Conservation (phyloP, 2,329 filamentous ascomycete species). For the Clonostachys chloroleuca region DNA sequence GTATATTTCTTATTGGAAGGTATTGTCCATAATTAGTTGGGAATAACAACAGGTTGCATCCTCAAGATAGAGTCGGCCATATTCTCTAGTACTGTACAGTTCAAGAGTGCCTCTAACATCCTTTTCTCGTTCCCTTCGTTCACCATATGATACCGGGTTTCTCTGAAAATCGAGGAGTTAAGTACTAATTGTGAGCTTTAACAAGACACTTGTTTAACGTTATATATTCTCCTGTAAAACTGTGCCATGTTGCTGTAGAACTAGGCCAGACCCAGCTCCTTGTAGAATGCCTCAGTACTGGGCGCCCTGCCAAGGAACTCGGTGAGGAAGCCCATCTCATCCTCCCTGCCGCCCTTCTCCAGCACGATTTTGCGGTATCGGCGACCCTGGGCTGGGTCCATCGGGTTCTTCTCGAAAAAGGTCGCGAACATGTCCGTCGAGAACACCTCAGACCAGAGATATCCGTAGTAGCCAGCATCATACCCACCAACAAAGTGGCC, state of each 20-base stretch:
- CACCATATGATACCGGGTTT: too few relatives aligned
- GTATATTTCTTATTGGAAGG: too few relatives aligned
- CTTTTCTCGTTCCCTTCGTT: too few relatives aligned
- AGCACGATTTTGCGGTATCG: constrained; percentile 75
- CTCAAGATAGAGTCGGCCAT: too few relatives aligned
- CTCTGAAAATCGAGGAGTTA: too few relatives aligned
- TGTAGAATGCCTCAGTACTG: constrained; percentile 74
- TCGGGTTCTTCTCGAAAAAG: constrained; percentile 73
- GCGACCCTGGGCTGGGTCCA: constrained; percentile 70
- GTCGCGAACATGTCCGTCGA: constrained; percentile 83
- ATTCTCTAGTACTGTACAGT: too few relatives aligned
- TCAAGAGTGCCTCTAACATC: too few relatives aligned
- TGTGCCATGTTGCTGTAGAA: neutral
- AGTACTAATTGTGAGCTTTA: too few relatives aligned
- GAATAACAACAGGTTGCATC: too few relatives aligned
- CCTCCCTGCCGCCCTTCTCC: constrained; percentile 71
- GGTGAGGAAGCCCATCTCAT: constrained; percentile 76
- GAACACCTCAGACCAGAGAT: constrained; percentile 73
- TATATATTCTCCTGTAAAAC: too few relatives aligned
- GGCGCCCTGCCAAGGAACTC: constrained; percentile 76
- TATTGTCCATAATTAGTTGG: too few relatives aligned
- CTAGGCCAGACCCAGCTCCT: constrained; percentile 56
- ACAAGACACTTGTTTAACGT: too few relatives aligned
- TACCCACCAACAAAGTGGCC: constrained; percentile 82
- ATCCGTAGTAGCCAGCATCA: constrained; percentile 80